Percentiles rank a stretch among this genome's conserved stretches.
phyloP scores from a whole-genome alignment of 306 rosid species.

The Comarum palustre region DNA sequence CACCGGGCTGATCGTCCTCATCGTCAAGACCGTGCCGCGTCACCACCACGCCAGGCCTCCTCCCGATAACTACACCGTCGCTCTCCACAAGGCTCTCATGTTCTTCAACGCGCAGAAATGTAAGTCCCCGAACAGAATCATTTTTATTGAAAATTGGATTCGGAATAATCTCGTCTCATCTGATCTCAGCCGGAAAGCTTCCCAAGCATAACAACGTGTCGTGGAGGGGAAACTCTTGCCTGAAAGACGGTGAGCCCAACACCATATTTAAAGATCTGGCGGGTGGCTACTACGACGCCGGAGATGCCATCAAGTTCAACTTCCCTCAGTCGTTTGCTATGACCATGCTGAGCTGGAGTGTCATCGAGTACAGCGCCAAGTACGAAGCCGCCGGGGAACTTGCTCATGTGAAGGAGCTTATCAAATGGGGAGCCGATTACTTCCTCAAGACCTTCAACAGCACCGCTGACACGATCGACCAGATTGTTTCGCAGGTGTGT shows the following conservation, averaged over 20 bases:
- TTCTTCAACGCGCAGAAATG: slow-evolving; percentile 94
- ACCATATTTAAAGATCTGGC: slow-evolving; percentile 59
- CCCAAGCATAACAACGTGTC: slow-evolving; percentile 96
- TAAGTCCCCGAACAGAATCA: slow-evolving; percentile 2
- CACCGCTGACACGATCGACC: slow-evolving; percentile 65
- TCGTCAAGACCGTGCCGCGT: slow-evolving; percentile 83
- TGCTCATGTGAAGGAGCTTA: slow-evolving; percentile 69
- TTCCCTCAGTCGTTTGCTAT: slow-evolving; percentile 76
- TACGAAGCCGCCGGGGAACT: slow-evolving; percentile 95
- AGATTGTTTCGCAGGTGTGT: slow-evolving; percentile 62
- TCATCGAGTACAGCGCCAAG: slow-evolving; percentile 85
- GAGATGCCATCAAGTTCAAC: slow-evolving; percentile 94
- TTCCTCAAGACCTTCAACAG: slow-evolving; percentile 86
- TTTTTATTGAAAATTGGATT: background rate
- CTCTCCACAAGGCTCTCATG: slow-evolving; percentile 92
- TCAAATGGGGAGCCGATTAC: slow-evolving; percentile 95
- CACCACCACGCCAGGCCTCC: slow-evolving; percentile 58
- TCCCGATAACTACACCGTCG: slow-evolving; percentile 90
- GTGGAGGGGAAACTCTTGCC: slow-evolving; percentile 88
- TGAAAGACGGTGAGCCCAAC: slow-evolving; percentile 54
- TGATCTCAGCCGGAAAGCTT: slow-evolving; percentile 70
- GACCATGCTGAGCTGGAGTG: slow-evolving; percentile 98
- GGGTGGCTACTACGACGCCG: slow-evolving; percentile 95
- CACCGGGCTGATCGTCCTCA: slow-evolving; percentile 70
- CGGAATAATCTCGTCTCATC: background rate